These are phyloP conservation scores for Boletales sp. DNA, from an alignment of 768 basidiomycete species.

Conservation along the genomic window DNA sequence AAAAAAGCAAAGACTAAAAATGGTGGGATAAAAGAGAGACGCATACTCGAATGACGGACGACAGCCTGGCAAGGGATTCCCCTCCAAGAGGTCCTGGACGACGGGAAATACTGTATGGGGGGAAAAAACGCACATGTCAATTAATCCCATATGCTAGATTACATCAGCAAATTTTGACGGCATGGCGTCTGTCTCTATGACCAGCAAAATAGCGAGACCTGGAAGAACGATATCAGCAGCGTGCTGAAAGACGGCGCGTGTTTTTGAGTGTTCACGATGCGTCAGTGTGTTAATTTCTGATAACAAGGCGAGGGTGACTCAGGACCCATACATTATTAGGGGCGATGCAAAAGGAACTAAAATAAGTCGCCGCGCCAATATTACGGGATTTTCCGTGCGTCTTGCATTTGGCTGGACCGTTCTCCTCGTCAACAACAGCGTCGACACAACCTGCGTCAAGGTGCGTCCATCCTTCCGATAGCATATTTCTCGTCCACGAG, in stretches of 20 bases:
- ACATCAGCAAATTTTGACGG: too few relatives aligned
- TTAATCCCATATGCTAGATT: too few relatives aligned
- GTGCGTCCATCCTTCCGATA: constrained; percentile 20
- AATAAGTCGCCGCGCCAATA: constrained; percentile 30
- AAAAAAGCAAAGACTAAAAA: constrained; percentile 22
- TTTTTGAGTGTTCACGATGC: too few relatives aligned
- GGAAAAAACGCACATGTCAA: too few relatives aligned
- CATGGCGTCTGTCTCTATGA: too few relatives aligned
- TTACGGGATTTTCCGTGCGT: constrained; percentile 24
- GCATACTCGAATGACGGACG: constrained; percentile 25
- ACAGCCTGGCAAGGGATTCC: constrained; percentile 4
- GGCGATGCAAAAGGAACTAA: not conserved
- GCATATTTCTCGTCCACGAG: not conserved
- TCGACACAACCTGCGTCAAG: constrained; percentile 32
- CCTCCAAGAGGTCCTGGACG: not conserved
- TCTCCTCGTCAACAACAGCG: constrained; percentile 23
- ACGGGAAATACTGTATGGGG: too few relatives aligned
- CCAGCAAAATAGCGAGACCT: too few relatives aligned
- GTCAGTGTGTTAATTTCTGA: too few relatives aligned
- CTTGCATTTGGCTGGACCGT: not conserved
- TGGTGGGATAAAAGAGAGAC: constrained; percentile 21
- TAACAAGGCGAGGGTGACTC: too few relatives aligned
- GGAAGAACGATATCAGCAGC: too few relatives aligned
- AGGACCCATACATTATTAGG: too few relatives aligned
- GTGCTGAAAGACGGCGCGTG: too few relatives aligned